These are phyloP conservation scores for Beauveria sp. DNA, from an alignment of 2,329 filamentous ascomycete genomes.

Conservation along the genomic window DNA sequence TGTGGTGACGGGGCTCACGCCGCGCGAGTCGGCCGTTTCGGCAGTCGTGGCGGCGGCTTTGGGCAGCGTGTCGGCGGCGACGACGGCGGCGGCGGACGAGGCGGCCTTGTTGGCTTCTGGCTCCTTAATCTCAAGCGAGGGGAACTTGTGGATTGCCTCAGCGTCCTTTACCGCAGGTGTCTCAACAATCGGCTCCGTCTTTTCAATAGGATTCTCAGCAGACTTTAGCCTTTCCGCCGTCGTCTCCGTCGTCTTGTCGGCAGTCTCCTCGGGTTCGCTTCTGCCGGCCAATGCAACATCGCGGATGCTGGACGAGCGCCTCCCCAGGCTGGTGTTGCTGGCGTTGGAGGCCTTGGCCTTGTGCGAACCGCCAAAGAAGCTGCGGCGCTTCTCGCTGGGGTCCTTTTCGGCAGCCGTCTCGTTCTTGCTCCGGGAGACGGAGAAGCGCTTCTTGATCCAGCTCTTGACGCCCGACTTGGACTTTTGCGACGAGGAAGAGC, in stretches of 20 bases:
- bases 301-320: constrained; percentile 34
- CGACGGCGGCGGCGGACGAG: not conserved
- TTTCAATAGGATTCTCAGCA: no score
- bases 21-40: constrained; percentile 22
- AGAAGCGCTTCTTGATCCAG: constrained; percentile 50
- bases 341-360: constrained; percentile 28
- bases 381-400: constrained; percentile 23
- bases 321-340: constrained; percentile 37
- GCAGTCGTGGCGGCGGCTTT: not conserved
- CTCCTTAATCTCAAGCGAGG: constrained; percentile 22
- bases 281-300: constrained; percentile 40
- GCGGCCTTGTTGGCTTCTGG: constrained; percentile 13
- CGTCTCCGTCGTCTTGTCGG: constrained; percentile 16
- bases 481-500: constrained; percentile 18
- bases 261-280: constrained; percentile 16
- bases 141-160: not conserved
- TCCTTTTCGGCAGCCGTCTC: constrained; percentile 18
- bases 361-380: constrained; percentile 45
- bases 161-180: not conserved
- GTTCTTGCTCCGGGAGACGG: constrained; percentile 29
- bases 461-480: constrained; percentile 38
- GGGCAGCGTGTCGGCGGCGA: not conserved
- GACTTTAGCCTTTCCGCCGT: no score
- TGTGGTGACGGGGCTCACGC: constrained; percentile 31
- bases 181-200: not conserved